Percentiles rank a stretch among this genome's conserved stretches.
These are phyloP conservation scores for Mrakia blollopis DNA, from an alignment of 768 basidiomycete genomes.

Conservation along the genomic window DNA sequence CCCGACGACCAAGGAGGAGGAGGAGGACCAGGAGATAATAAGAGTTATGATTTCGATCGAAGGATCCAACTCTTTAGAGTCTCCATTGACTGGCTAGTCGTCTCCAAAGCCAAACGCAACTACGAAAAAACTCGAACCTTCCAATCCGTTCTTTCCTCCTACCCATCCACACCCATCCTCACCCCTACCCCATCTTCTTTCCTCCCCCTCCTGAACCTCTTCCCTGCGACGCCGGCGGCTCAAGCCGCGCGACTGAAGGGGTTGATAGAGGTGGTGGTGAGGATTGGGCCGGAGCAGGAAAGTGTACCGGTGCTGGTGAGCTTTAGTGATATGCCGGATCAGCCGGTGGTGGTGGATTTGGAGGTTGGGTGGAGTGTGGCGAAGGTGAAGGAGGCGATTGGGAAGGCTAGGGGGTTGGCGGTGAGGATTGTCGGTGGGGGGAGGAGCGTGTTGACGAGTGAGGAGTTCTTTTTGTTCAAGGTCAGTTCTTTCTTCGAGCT, in stretches of 20 bases:
- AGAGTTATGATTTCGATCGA: conserved; percentile 23
- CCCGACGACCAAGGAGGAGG: not conserved
- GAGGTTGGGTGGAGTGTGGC: conserved; percentile 1
- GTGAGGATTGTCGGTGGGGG: conserved; percentile 11
- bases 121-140: conserved; percentile 26
- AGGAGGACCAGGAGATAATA: conserved; percentile 2
- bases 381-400: conserved; percentile 25
- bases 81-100: conserved; percentile 26
- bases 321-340: conserved; percentile 31
- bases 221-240: conserved; percentile 11
- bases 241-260: conserved; percentile 25
- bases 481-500: not conserved
- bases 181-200: not conserved
- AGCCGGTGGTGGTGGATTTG: conserved; percentile 30
- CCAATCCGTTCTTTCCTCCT: conserved; percentile 8
- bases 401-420: conserved; percentile 19
- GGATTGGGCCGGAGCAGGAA: conserved; percentile 21
- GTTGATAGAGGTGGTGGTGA: conserved; percentile 29
- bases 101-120: conserved; percentile 23
- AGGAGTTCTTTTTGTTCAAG: conserved; percentile 33
- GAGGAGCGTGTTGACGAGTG: not conserved
- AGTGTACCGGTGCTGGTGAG: conserved; percentile 21
- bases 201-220: conserved; percentile 13
- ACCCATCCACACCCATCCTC: conserved; percentile 24
- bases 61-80: conserved; percentile 21